Conservation (phyloP, 2,329 filamentous ascomycete genomes). For the Sclerotiophoma versabilis region DNA sequence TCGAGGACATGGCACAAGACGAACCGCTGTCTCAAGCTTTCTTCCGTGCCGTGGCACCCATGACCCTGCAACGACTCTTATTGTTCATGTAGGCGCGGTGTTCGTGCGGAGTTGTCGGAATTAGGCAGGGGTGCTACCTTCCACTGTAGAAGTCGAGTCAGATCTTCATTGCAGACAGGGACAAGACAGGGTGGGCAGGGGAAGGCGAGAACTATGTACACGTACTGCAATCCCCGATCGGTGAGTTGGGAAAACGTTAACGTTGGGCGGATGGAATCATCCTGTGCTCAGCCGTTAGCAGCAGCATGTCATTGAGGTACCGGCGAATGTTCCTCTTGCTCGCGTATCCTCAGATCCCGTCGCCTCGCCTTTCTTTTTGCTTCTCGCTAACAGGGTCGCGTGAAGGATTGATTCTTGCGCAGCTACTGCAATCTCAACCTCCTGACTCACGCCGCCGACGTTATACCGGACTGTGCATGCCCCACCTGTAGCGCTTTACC, state of each 20-base stretch:
- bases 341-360: not conserved
- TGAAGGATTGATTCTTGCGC: not conserved
- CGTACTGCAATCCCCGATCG: not conserved
- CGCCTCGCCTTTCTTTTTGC: constrained; percentile 8
- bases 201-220: constrained; percentile 6
- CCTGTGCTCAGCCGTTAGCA: not conserved
- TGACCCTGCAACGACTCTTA: not conserved
- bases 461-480: constrained; percentile 2
- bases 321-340: not conserved
- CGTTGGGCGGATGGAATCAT: not conserved
- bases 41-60: constrained; percentile 6
- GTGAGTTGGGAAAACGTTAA: not conserved
- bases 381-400: constrained; percentile 9
- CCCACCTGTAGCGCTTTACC: not conserved
- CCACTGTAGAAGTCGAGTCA: constrained; percentile 11
- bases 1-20: constrained; percentile 1
- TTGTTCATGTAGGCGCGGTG: not conserved
- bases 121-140: constrained; percentile 7
- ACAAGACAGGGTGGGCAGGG: constrained; percentile 1
- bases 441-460: constrained; percentile 11
- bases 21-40: constrained; percentile 10
- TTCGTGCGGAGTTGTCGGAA: not conserved
- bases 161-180: not conserved
- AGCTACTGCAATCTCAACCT: not conserved
- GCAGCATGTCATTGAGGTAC: not conserved